These are phyloP conservation scores for Solanum lycopersicoides DNA, from an alignment of 257 asterid genomes.

Conservation along the genomic window DNA sequence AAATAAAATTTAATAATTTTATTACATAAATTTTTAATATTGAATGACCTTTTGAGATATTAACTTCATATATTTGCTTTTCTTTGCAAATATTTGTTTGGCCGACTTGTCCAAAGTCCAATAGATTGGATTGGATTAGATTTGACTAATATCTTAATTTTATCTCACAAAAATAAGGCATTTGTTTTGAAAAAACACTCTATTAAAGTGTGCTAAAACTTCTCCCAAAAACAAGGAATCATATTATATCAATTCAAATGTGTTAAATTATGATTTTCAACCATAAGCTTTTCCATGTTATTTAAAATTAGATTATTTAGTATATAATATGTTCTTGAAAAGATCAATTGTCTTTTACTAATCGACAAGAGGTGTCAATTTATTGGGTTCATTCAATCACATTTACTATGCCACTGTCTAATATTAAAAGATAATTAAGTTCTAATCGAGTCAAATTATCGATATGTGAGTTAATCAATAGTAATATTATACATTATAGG, in stretches of 20 bases:
- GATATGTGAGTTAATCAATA: background rate
- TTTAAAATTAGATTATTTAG: background rate
- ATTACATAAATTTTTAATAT: too few species aligned
- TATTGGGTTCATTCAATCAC: background rate
- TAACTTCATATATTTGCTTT: too few species aligned
- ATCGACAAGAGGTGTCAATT: background rate
- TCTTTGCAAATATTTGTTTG: background rate
- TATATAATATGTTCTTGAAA: background rate
- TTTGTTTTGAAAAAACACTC: too few species aligned
- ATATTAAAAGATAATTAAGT: background rate
- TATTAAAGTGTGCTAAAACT: background rate
- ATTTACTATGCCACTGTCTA: background rate
- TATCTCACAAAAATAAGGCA: too few species aligned
- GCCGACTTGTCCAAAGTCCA: background rate
- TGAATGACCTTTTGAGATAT: too few species aligned
- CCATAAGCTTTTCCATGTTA: background rate
- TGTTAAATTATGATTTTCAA: background rate
- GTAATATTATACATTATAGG: too few species aligned
- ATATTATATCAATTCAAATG: background rate
- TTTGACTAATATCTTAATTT: too few species aligned
- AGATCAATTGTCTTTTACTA: background rate
- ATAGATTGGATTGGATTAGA: too few species aligned
- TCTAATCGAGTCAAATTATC: background rate
- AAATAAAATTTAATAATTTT: too few species aligned
- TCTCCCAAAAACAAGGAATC: background rate